Conservation (phyloP, 805 yeast species). For the Ogataea corticis region DNA sequence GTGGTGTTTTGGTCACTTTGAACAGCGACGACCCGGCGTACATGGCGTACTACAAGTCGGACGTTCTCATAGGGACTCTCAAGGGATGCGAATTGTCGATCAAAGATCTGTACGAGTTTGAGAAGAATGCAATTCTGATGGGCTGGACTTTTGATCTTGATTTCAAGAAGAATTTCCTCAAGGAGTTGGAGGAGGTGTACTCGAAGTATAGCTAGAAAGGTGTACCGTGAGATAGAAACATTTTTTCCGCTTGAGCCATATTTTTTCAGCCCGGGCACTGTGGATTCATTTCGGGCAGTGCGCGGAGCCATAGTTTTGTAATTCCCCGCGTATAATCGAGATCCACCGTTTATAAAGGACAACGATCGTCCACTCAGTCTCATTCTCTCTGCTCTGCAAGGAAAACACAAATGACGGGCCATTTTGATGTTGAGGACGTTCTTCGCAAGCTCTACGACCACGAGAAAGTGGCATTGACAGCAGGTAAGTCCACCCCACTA, state of each 20-base stretch:
- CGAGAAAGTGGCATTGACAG: slow-evolving; percentile 7
- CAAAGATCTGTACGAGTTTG: slow-evolving; percentile 20
- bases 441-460: slow-evolving; percentile 5
- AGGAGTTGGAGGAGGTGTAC: slow-evolving; percentile 15
- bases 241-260: too few species aligned
- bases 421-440: slow-evolving; percentile 6
- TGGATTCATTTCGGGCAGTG: background rate
- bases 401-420: slow-evolving; percentile 4
- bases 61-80: slow-evolving; percentile 29
- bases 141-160: slow-evolving; percentile 25
- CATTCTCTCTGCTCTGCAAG: too few species aligned
- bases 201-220: background rate
- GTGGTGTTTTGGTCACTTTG: slow-evolving; percentile 41
- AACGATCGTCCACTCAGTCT: too few species aligned
- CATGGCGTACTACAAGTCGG: slow-evolving; percentile 45
- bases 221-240: too few species aligned
- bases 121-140: slow-evolving; percentile 22
- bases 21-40: slow-evolving; percentile 42
- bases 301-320: background rate
- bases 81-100: slow-evolving; percentile 17
- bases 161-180: slow-evolving; percentile 16
- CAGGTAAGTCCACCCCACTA: too few species aligned
- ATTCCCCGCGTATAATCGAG: background rate
- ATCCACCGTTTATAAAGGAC: background rate
- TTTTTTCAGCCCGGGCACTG: too few species aligned